Evolutionary conservation across 371 early-diverging fungal genomes (phyloP).

Genomic region (Gilbertella persicaria): DNA sequence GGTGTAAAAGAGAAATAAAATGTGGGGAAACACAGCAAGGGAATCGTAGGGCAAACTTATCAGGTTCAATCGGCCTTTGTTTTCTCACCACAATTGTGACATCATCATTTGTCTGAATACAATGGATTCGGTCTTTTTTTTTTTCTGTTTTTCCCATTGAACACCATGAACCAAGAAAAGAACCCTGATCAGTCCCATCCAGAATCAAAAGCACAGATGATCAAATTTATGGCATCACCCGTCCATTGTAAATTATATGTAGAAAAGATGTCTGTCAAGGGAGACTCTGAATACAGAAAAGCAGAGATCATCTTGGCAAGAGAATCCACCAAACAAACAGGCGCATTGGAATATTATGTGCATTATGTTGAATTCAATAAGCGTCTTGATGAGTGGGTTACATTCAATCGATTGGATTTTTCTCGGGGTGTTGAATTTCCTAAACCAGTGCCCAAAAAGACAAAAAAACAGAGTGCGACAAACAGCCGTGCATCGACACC

Average conservation of each 20-base stretch:
- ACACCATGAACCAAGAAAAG: background rate
- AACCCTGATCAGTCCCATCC: background rate
- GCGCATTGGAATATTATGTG: constrained; percentile 88
- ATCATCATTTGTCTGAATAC: too few species aligned
- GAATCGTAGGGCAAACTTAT: background rate
- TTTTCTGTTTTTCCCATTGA: constrained; percentile 6
- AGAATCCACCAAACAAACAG: constrained; percentile 33
- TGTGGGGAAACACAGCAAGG: constrained; percentile 24
- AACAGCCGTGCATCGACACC: constrained; percentile 15
- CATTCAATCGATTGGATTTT: constrained; percentile 71
- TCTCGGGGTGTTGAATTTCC: constrained; percentile 77
- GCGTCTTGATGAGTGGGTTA: constrained; percentile 99
- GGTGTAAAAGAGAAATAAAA: constrained; percentile 17
- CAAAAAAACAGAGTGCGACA: constrained; percentile 44
- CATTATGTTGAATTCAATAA: constrained; percentile 99
- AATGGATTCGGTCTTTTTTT: background rate
- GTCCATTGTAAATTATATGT: constrained; percentile 75
- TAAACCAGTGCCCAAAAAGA: constrained; percentile 62
- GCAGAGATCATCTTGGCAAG: constrained; percentile 95
- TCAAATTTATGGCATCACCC: constrained; percentile 38
- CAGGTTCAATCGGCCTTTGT: too few species aligned
- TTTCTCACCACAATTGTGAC: too few species aligned
- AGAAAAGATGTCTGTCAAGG: constrained; percentile 54
- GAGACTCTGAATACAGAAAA: constrained; percentile 66
- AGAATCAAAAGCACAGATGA: constrained; percentile 11